Evolutionary conservation across 352 stramenopile species (phyloP).

Genomic region (Porosira glacialis): DNA sequence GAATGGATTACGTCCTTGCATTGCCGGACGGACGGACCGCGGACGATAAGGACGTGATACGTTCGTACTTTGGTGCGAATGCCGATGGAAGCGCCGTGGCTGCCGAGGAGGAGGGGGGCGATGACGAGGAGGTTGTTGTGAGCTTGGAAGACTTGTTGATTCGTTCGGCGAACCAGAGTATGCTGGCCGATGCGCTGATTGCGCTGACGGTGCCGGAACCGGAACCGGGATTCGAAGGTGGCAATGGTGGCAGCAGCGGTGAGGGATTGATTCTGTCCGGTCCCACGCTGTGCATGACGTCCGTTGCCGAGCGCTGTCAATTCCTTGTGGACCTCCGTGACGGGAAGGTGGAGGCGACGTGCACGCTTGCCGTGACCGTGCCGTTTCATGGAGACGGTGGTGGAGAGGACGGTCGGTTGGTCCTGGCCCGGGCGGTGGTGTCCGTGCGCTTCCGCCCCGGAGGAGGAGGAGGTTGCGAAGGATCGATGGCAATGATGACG

Average conservation of each 20-base stretch:
- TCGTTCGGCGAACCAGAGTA: constrained; percentile 72
- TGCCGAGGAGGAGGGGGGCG: not conserved
- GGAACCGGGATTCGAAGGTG: constrained; percentile 14
- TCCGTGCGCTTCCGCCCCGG: constrained; percentile 35
- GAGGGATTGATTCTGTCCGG: constrained; percentile 36
- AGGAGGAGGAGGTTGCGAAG: constrained; percentile 10
- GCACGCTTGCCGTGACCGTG: constrained; percentile 33
- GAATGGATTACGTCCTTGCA: constrained; percentile 70
- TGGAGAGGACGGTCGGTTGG: constrained; percentile 19
- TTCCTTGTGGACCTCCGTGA: constrained; percentile 34
- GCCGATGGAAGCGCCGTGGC: constrained; percentile 5
- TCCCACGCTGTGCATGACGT: constrained; percentile 42
- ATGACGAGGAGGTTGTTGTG: not conserved
- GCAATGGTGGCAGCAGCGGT: constrained; percentile 10
- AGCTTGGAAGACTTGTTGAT: constrained; percentile 46
- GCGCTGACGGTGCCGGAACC: constrained; percentile 42
- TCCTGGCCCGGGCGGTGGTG: constrained; percentile 26
- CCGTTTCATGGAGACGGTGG: constrained; percentile 17
- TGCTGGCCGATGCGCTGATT: constrained; percentile 70
- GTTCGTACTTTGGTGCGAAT: constrained; percentile 31
- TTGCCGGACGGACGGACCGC: constrained; percentile 24
- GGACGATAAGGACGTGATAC: constrained; percentile 28
- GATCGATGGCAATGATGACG: too few relatives aligned
- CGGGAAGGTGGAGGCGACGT: constrained; percentile 26
- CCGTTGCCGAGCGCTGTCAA: constrained; percentile 33